Evolutionary conservation across 2,329 filamentous ascomycete species (phyloP).

Genomic region (Microsporum audouinii): DNA sequence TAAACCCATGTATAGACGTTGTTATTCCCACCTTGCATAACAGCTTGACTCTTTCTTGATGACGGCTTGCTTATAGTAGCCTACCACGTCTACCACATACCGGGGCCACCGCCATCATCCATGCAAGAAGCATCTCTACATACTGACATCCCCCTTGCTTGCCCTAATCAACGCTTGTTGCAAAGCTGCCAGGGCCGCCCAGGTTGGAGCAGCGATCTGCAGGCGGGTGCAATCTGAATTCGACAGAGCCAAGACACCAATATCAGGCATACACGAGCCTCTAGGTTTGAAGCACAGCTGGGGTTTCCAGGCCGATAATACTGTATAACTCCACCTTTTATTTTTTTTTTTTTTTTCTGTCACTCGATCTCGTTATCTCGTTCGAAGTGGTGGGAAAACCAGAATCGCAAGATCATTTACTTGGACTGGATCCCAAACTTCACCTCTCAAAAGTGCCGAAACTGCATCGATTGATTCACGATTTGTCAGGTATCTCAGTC

Average conservation of each 20-base stretch:
- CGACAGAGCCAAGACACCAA: background rate
- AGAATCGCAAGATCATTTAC: background rate
- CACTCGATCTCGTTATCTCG: background rate
- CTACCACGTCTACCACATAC: background rate
- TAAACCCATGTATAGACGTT: slow-evolving; percentile 2
- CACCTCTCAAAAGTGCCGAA: background rate
- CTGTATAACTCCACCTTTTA: background rate
- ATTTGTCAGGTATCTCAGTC: slow-evolving; percentile 3
- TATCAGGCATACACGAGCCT: slow-evolving; percentile 4
- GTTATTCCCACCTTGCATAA: background rate
- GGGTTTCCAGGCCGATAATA: background rate
- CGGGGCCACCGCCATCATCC: background rate
- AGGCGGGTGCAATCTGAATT: slow-evolving; percentile 1
- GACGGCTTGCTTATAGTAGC: background rate
- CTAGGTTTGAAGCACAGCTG: slow-evolving; percentile 4
- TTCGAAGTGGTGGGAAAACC: background rate
- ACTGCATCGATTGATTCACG: background rate
- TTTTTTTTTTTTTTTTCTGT: background rate
- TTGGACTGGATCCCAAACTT: background rate
- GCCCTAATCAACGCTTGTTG: background rate
- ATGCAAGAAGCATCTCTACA: background rate
- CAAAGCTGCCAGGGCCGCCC: slow-evolving; percentile 3
- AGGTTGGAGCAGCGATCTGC: slow-evolving; percentile 1
- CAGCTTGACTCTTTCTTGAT: background rate
- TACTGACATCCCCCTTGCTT: background rate